Base-by-base conservation (phyloP, 1,284 basidiomycete species). In the Calocybe gambosa region DNA sequence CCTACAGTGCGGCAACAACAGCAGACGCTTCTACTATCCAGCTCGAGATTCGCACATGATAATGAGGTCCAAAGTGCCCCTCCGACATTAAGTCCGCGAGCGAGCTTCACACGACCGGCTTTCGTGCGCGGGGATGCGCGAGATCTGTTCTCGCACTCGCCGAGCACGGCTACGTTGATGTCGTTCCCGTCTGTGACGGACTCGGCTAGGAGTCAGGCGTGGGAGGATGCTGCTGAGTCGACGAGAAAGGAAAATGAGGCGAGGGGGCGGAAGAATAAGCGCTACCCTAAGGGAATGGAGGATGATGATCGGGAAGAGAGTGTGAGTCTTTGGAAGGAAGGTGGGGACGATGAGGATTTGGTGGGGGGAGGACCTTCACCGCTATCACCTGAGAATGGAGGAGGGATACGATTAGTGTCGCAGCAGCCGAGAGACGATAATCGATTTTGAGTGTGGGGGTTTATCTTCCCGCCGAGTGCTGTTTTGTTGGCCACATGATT, bases 141-240 rank as follows among this genome's bases (percentile, higher is more conserved):
- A 31, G 64, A 71, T n/a, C 35, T 68, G 9, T 70, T 68, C 42
- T 53, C 57, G 19, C 34, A 54, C 16, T 42, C 58, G 26, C 37
- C 55, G 16, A 51, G 46, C 16, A 51, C 46, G 25, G 63, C 61
- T 26, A 70, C 71, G 40, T 53, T 74, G 47, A 50, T 71, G 50
- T 67, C 67, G 12, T 75, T 74, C 62, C 71, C 73, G 7, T 71
- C 68, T 28, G 67, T 74, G 36, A 74, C 73, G n/a, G 74, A 74
- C 47, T 72, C 71, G 0, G 67, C 67, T 18, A 60, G 62, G 44
- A 71, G 70, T 51, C 59, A 62, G 36, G 53, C 56, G 40, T 67
- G 63, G 64, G 63, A 66, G 16, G 62, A 58, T n/a, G n/a, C n/a
- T 10, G 59, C 61, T n/a, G 57, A 53, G 28, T 20, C 43, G 41